Conservation (phyloP, 352 stramenopile genomes). For the Chrysophaeum taylorii region DNA sequence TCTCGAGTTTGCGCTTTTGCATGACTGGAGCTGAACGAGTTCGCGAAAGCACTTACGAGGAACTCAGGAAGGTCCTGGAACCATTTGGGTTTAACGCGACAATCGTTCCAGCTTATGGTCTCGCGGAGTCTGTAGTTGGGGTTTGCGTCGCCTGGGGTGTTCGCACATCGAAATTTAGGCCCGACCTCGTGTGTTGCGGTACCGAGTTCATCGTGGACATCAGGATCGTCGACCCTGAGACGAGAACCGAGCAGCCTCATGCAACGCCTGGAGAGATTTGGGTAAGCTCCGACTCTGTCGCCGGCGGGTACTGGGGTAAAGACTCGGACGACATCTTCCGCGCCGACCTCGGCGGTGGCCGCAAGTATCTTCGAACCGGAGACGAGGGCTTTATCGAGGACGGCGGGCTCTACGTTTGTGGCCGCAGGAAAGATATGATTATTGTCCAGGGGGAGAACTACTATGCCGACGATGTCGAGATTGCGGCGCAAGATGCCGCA, state of each 20-base stretch:
- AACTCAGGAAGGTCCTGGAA: background rate
- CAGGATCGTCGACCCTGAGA: background rate
- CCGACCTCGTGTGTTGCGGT: no score
- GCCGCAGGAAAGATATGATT: conserved; percentile 95
- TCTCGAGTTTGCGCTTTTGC: background rate
- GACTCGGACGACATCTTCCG: conserved; percentile 67
- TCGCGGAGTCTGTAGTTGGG: background rate
- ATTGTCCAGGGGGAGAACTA: conserved; percentile 97
- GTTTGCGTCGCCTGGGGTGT: no score
- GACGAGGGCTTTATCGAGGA: conserved; percentile 93
- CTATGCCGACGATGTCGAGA: no score
- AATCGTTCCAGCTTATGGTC: background rate
- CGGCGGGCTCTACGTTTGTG: conserved; percentile 92
- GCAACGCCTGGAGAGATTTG: background rate
- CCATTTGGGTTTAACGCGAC: background rate
- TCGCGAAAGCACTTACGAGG: background rate
- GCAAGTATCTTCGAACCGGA: conserved; percentile 77
- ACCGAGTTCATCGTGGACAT: no score
- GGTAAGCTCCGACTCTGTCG: background rate
- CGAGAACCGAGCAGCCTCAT: background rate
- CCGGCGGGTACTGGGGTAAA: conserved; percentile 60
- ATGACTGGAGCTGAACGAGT: background rate
- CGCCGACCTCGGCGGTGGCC: background rate
- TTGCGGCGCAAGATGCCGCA: conserved; percentile 61
- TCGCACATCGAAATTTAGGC: no score